These are phyloP conservation scores for Parmales sp. DNA, from an alignment of 108 stramenopile species.

Conservation along the genomic window DNA sequence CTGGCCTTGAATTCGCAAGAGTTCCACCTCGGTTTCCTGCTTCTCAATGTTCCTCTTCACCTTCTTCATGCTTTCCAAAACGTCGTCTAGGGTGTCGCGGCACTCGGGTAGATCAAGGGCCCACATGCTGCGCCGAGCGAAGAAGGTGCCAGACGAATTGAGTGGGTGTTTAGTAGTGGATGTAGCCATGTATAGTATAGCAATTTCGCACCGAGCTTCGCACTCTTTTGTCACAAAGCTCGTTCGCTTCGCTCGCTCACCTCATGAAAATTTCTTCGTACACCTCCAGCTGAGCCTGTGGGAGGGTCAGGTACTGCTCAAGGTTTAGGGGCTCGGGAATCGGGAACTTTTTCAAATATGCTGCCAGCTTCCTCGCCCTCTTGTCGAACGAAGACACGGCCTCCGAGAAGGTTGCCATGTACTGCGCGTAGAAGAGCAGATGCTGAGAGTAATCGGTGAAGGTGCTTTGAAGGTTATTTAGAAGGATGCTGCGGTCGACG, in stretches of 20 bases:
- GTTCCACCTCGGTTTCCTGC: conserved; percentile 1
- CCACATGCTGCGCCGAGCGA: background rate
- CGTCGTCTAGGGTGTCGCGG: background rate
- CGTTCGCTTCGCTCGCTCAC: background rate
- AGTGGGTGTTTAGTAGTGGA: too few species aligned
- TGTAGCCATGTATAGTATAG: too few species aligned
- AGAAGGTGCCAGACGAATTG: too few species aligned
- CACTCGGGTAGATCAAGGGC: background rate
- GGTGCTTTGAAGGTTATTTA: background rate
- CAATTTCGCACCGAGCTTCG: too few species aligned
- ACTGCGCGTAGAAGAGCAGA: background rate
- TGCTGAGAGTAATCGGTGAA: background rate
- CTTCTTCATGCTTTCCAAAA: background rate
- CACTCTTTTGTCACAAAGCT: too few species aligned
- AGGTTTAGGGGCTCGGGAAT: background rate
- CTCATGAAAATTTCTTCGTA: background rate
- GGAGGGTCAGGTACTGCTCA: background rate
- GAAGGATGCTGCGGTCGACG: background rate
- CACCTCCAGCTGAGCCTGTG: background rate
- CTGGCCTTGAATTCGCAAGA: background rate
- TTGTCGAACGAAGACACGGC: background rate
- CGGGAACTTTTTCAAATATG: background rate
- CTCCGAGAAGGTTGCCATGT: background rate
- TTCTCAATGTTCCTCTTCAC: background rate
- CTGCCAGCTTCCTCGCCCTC: background rate